Evolutionary conservation across 2,329 filamentous ascomycete genomes (phyloP), one percentile per base, ranked within the genome.

Genomic region (Claviceps spartinae): DNA sequence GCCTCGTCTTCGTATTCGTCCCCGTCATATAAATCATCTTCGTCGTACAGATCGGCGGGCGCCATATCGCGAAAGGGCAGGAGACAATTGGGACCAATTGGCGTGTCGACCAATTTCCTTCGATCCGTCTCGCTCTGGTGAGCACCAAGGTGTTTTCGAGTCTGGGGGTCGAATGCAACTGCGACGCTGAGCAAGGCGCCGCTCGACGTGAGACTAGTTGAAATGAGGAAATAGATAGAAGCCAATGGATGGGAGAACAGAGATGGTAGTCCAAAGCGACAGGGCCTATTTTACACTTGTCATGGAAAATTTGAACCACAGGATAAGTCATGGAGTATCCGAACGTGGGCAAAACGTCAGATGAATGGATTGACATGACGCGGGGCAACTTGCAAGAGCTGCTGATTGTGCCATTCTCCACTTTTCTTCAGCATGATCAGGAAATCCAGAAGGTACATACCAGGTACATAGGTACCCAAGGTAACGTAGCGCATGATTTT

Each of bases 11-110:
- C 71, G 41, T 72, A 67, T 2, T 62, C 69, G 22, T 78, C 75
- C 52, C 69, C 77, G 54, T 78, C 72, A 52, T 76, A 70, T 37
- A 68, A 59, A 24, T 67, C 63, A 50, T 74, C 75, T 16, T 76
- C 69, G 55, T 76, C 68, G 59, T 74, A 77, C 51, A 76, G 71
- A 52, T 62, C 52, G 14, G 52, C 49, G 14, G 57, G 54, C 30
- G 61, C 54, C 61, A 62, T 63, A 14, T 30, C 40, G 14, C 5
- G n/a, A 36, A 34, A 20, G n/a, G 38, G 8, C 9, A 36, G 38
- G 13, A 7, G 2, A 7, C 1, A 18, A 16, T n/a, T 13, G 38
- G 20, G 7, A 26, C 13, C 7, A 11, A 42, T 9, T 24, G 20
- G 36, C 7, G 30, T 36, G 16, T 30, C 14, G 7, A 8, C 16